These are phyloP conservation scores for Suillus cothurnatus DNA, from an alignment of 768 basidiomycete genomes.

Conservation along the genomic window DNA sequence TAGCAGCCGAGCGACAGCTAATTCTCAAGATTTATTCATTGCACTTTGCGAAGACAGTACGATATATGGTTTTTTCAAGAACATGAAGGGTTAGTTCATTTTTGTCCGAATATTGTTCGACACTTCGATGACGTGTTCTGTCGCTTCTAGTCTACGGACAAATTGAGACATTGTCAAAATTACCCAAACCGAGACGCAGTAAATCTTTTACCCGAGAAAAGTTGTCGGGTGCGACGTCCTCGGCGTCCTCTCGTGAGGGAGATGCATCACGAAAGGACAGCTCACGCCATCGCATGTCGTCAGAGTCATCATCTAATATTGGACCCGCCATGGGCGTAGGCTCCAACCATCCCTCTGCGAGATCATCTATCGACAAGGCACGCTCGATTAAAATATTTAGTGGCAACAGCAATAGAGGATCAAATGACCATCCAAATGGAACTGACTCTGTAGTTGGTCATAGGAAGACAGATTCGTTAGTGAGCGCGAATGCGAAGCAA, in stretches of 20 bases:
- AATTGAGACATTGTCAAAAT: slow-evolving; percentile 68
- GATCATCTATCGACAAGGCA: slow-evolving; percentile 67
- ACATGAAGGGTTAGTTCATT: slow-evolving; percentile 71
- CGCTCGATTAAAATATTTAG: slow-evolving; percentile 61
- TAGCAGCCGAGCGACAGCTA: slow-evolving; percentile 76
- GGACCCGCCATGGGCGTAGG: slow-evolving; percentile 12
- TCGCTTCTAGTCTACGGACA: slow-evolving; percentile 67
- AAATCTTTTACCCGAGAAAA: slow-evolving; percentile 69
- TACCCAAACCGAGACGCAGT: slow-evolving; percentile 60
- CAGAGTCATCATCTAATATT: slow-evolving; percentile 40
- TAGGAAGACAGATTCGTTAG: slow-evolving; percentile 54
- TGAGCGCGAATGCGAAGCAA: slow-evolving; percentile 51
- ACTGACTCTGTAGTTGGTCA: slow-evolving; percentile 52
- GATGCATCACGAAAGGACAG: slow-evolving; percentile 25
- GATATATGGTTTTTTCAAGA: slow-evolving; percentile 82
- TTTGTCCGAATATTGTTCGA: background rate
- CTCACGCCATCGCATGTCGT: slow-evolving; percentile 37
- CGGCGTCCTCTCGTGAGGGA: slow-evolving; percentile 26
- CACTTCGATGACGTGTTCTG: slow-evolving; percentile 22
- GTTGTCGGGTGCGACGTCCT: slow-evolving; percentile 47
- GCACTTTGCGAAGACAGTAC: slow-evolving; percentile 90
- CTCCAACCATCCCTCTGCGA: slow-evolving; percentile 33
- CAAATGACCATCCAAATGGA: slow-evolving; percentile 40
- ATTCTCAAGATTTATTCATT: slow-evolving; percentile 79
- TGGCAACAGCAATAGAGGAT: slow-evolving; percentile 37